Percentiles rank a stretch among this genome's conserved stretches.
Conservation (phyloP, 2,329 filamentous ascomycete genomes). For the Talaromyces marneffei region DNA sequence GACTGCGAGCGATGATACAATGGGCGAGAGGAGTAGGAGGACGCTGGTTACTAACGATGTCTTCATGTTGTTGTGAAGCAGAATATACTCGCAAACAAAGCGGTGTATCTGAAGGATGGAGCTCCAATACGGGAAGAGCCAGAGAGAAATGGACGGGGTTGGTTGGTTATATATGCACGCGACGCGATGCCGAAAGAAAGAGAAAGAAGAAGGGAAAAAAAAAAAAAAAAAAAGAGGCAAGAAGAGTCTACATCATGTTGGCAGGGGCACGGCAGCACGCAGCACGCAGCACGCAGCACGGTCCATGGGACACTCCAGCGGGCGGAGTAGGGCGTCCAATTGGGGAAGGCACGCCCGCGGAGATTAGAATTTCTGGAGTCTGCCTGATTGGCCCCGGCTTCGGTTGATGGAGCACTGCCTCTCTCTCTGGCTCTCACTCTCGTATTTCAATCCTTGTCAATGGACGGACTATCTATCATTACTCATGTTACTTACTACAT, state of each 20-base stretch:
- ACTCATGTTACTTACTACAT: too few species aligned
- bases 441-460: too few species aligned
- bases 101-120: too few species aligned
- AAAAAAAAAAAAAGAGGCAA: neutral
- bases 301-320: too few species aligned
- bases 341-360: neutral
- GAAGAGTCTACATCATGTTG: neutral
- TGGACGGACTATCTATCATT: too few species aligned
- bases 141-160: neutral
- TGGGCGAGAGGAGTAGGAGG: conserved; percentile 26
- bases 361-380: neutral
- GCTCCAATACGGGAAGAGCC: neutral
- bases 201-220: neutral
- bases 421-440: too few species aligned
- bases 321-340: too few species aligned
- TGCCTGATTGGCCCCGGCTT: neutral
- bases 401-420: neutral
- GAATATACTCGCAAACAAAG: neutral
- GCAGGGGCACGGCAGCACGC: too few species aligned
- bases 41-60: conserved; percentile 23
- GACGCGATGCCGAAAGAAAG: neutral
- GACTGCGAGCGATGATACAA: conserved; percentile 26
- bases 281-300: too few species aligned
- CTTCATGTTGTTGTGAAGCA: conserved; percentile 26
- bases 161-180: neutral